Evolutionary conservation across 2,329 filamentous ascomycete genomes (phyloP), one percentile per base, ranked within the genome.

Genomic region (Colletotrichum sp.): DNA sequence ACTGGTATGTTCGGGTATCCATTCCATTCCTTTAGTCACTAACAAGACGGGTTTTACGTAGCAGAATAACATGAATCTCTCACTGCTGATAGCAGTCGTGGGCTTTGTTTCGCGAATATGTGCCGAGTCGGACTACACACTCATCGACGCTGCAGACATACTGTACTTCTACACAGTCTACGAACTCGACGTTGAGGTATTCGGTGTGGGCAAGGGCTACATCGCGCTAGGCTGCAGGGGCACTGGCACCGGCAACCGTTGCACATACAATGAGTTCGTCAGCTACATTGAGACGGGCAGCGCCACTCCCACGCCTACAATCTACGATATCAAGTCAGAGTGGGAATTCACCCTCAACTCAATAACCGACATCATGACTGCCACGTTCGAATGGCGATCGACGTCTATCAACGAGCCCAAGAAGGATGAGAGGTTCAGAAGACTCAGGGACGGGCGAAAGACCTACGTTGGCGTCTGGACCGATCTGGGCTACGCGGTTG

Each of bases 301-400:
- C 44, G 6, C n/a, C 44, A 49, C 44, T 49, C 44, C 44, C n/a
- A n/a, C 44, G 6, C 44, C 44, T 21, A 49, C 18, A 49, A 49
- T 49, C 44, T 49, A 49, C 10, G 44, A 49, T 9, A 49, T 49
- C 10, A 49, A n/a, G 10, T 49, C 44, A 49, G 8, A 49, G 44
- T 49, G 44, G n/a, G 44, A 49, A 21, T 49, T 21, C n/a, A 49
- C 10, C 44, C 44, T 49, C 44, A 49, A 49, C 44, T 49, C 44
- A 21, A 0, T 49, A 0, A 21, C 44, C n/a, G 44, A 49, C n/a
- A 21, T 49, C n/a, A n/a, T 49, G 44, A 13, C 10, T 0, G 44
- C 44, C 44, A 49, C 44, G 44, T 49, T 21, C 44, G 44, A 49
- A 49, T 21, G 44, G 44, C 44, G 44, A 6, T 49, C 44, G n/a